Evolutionary conservation across 805 yeast species (phyloP).

Genomic region (Saccharomycopsis malanga): DNA sequence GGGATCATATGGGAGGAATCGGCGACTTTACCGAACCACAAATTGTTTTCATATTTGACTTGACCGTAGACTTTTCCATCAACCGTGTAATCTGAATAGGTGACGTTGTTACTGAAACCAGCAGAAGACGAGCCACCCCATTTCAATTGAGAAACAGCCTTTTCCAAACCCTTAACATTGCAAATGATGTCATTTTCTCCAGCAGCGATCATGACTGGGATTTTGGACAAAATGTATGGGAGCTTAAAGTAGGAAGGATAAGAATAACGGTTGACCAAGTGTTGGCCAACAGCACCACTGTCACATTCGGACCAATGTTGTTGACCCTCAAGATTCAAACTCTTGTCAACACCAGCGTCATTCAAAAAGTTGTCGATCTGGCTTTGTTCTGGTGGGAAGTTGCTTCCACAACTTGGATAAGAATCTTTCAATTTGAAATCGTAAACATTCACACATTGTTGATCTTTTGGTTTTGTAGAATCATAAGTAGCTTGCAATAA

Average conservation of each 20-base stretch:
- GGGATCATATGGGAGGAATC: conserved; percentile 80
- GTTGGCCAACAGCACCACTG: conserved; percentile 37
- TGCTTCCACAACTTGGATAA: conserved; percentile 69
- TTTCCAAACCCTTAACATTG: conserved; percentile 58
- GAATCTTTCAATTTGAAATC: conserved; percentile 66
- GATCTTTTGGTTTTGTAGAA: conserved; percentile 26
- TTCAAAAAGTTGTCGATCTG: conserved; percentile 44
- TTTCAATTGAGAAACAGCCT: conserved; percentile 43
- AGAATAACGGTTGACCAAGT: conserved; percentile 39
- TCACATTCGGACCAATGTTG: conserved; percentile 56
- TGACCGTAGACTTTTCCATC: conserved; percentile 28
- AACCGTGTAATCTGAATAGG: conserved; percentile 10
- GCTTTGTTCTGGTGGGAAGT: conserved; percentile 71
- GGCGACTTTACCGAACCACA: conserved; percentile 54
- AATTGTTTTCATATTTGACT: conserved; percentile 44
- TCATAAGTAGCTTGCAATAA: conserved; percentile 21
- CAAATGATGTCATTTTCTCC: conserved; percentile 73
- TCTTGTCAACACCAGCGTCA: conserved; percentile 37
- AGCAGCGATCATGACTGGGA: conserved; percentile 51
- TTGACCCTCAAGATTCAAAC: conserved; percentile 40
- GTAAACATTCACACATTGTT: conserved; percentile 75
- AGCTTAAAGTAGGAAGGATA: conserved; percentile 46
- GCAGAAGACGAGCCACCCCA: conserved; percentile 31
- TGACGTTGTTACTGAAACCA: conserved; percentile 11
- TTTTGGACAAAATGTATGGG: conserved; percentile 44